Conservation (phyloP, 495 filamentous ascomycete genomes). For the Lichenothelia convexa region DNA sequence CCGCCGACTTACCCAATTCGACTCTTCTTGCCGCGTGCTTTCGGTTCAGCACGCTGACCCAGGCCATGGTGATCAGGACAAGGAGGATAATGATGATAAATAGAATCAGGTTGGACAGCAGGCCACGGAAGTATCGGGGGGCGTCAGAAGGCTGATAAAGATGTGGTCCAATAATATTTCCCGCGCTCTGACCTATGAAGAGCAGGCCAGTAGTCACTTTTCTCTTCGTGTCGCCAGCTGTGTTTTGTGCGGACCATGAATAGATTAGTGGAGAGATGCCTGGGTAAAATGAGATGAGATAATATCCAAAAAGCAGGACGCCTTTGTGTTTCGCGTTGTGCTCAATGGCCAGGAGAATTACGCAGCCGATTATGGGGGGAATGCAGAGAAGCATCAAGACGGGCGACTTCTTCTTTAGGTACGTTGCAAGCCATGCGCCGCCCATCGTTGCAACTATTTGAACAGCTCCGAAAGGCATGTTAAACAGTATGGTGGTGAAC, state of each 20-base stretch:
- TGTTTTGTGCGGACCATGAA: constrained; percentile 44
- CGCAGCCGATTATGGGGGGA: constrained; percentile 36
- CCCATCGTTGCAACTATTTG: constrained; percentile 40
- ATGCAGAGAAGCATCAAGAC: constrained; percentile 37
- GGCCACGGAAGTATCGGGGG: constrained; percentile 33
- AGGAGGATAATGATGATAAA: constrained; percentile 35
- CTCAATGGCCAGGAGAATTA: constrained; percentile 33
- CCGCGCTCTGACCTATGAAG: constrained; percentile 38
- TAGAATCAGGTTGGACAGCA: constrained; percentile 36
- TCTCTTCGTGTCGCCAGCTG: constrained; percentile 45
- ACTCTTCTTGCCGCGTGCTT: constrained; percentile 30
- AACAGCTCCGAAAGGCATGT: constrained; percentile 45
- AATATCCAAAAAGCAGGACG: constrained; percentile 38
- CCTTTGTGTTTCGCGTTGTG: constrained; percentile 28
- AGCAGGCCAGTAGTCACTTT: constrained; percentile 39
- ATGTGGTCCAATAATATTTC: constrained; percentile 38
- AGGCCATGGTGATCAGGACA: constrained; percentile 23
- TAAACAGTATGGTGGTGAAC: constrained; percentile 44
- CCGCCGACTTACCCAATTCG: constrained; percentile 29
- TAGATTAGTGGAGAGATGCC: constrained; percentile 44
- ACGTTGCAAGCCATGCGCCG: constrained; percentile 35
- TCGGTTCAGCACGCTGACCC: constrained; percentile 31
- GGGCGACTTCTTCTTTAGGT: constrained; percentile 34
- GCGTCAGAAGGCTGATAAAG: constrained; percentile 38
- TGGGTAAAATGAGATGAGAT: constrained; percentile 38